phyloP scores from a whole-genome alignment of 1,284 basidiomycete species.

The Trametes versicolor region DNA sequence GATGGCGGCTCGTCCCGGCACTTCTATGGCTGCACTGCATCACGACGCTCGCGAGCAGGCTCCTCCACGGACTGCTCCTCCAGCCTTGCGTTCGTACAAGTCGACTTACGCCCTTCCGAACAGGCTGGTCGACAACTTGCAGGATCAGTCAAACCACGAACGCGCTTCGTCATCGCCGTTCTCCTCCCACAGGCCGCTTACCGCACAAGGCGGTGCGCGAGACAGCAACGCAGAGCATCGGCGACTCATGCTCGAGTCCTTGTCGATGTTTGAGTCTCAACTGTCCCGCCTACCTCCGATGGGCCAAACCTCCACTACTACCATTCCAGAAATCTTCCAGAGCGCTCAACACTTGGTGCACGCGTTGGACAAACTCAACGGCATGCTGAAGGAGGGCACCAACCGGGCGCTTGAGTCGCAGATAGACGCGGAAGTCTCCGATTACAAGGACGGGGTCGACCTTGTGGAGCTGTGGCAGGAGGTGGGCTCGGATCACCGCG shows the following conservation, averaged over 20 bases:
- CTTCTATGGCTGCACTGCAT: slow-evolving; percentile 59
- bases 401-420: slow-evolving; percentile 71
- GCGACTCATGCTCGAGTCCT: slow-evolving; percentile 70
- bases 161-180: slow-evolving; percentile 41
- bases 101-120: slow-evolving; percentile 42
- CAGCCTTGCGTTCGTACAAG: slow-evolving; percentile 47
- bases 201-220: slow-evolving; percentile 36
- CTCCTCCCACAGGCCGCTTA: slow-evolving; percentile 29
- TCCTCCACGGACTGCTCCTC: slow-evolving; percentile 49
- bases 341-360: slow-evolving; percentile 71
- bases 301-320: slow-evolving; percentile 52
- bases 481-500: slow-evolving; percentile 75
- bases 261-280: slow-evolving; percentile 74
- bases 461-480: slow-evolving; percentile 69
- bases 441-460: slow-evolving; percentile 47
- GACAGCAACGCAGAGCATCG: slow-evolving; percentile 62
- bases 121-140: slow-evolving; percentile 31
- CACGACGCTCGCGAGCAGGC: slow-evolving; percentile 39
- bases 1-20: slow-evolving; percentile 51
- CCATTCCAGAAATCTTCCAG: slow-evolving; percentile 62
- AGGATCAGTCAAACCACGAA: slow-evolving; percentile 29
- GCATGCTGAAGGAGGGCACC: slow-evolving; percentile 62
- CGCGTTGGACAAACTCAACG: slow-evolving; percentile 70
- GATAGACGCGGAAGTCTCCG: slow-evolving; percentile 75
- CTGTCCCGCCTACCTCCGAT: slow-evolving; percentile 60